Percentiles rank a stretch among this genome's conserved stretches.
phyloP scores from a whole-genome alignment of 169 alveolate genomes.

The Plasmodium fragile region DNA sequence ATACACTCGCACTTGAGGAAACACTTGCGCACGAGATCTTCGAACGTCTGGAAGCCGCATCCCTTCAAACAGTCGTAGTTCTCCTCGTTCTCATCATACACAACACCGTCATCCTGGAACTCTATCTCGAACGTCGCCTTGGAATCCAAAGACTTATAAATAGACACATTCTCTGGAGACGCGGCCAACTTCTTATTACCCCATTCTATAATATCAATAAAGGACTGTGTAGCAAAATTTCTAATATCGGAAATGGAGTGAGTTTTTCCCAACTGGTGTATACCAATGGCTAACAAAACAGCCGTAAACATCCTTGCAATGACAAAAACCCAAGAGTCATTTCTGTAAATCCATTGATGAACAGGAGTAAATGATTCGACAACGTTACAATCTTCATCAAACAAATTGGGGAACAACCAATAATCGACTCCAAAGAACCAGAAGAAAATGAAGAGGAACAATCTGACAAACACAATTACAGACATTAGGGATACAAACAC shows the following conservation, averaged over 20 bases:
- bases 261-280: conserved; percentile 88
- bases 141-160: conserved; percentile 81
- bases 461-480: conserved; percentile 81
- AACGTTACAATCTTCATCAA: conserved; percentile 91
- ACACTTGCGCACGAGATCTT: conserved; percentile 82
- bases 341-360: conserved; percentile 82
- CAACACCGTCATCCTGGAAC: conserved; percentile 76
- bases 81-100: conserved; percentile 83
- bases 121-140: conserved; percentile 79
- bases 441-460: conserved; percentile 81
- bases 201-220: conserved; percentile 90
- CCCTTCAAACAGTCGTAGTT: conserved; percentile 84
- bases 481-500: conserved; percentile 84
- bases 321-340: conserved; percentile 82
- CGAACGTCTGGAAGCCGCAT: conserved; percentile 83
- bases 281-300: conserved; percentile 85
- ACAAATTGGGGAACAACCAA: conserved; percentile 90
- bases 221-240: conserved; percentile 89
- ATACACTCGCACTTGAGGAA: conserved; percentile 85
- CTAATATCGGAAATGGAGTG: conserved; percentile 86
- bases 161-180: conserved; percentile 73
- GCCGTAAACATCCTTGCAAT: conserved; percentile 87
- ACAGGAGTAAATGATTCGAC: conserved; percentile 90
- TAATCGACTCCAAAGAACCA: conserved; percentile 91
- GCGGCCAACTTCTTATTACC: conserved; percentile 88